Evolutionary conservation across 495 filamentous ascomycete species (phyloP).

Genomic region (Penicillium pulvis): DNA sequence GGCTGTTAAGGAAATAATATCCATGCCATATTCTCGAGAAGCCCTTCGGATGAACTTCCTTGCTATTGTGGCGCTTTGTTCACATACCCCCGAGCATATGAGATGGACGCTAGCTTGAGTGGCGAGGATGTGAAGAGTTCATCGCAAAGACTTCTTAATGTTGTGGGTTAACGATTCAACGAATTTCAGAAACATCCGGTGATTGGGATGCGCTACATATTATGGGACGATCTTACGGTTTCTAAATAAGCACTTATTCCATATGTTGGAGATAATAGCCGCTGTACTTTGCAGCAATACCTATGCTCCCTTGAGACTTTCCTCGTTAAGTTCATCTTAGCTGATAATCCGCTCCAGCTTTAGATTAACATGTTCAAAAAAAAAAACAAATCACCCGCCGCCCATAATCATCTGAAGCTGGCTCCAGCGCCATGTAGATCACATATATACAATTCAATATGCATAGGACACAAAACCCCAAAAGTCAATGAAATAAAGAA

Average conservation of each 20-base stretch:
- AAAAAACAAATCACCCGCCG: neutral
- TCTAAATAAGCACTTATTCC: neutral
- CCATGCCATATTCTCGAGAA: neutral
- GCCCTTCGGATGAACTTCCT: neutral
- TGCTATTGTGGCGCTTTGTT: neutral
- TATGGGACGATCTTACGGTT: neutral
- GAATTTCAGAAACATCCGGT: slow-evolving; percentile 16
- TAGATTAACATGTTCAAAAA: neutral
- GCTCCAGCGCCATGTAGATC: slow-evolving; percentile 11
- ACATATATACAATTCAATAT: slow-evolving; percentile 18
- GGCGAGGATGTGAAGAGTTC: neutral
- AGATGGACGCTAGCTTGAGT: neutral
- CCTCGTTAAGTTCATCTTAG: neutral
- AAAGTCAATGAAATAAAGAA: neutral
- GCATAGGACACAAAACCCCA: slow-evolving; percentile 6
- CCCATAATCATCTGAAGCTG: neutral
- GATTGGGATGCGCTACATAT: slow-evolving; percentile 10
- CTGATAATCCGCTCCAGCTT: neutral
- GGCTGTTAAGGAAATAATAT: slow-evolving; percentile 44
- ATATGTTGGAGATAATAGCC: neutral
- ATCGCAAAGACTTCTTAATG: slow-evolving; percentile 6
- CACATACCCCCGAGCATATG: neutral
- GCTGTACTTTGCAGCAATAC: slow-evolving; percentile 1
- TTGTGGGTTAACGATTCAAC: slow-evolving; percentile 24
- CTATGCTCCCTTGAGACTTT: neutral